Conservation (phyloP, 192 early-diverging fungal genomes). For the Coemansia sp. region DNA sequence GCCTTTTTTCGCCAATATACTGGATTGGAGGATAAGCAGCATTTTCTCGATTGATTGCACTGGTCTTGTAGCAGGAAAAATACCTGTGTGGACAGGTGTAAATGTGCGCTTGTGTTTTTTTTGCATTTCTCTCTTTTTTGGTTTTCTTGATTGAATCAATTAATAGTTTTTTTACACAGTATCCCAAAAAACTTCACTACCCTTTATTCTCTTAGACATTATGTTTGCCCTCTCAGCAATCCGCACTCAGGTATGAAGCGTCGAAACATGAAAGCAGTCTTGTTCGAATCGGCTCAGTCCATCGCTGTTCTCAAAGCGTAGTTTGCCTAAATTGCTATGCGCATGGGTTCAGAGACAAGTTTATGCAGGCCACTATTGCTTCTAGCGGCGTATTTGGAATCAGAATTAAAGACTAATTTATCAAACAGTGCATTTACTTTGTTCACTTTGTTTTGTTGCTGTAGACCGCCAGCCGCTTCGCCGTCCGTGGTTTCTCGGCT, state of each 20-base stretch:
- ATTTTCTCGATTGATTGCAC: not conserved
- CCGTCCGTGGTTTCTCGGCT: conserved; percentile 34
- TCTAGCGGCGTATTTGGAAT: no score
- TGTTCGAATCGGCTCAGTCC: no score
- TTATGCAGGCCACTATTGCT: not conserved
- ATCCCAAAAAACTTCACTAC: conserved; percentile 1
- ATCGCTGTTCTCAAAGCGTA: no score
- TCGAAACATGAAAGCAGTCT: not conserved
- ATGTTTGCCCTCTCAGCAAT: conserved; percentile 44
- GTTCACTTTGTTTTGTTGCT: not conserved
- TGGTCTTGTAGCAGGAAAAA: not conserved
- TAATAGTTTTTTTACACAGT: not conserved
- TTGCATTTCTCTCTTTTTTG: not conserved
- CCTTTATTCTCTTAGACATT: conserved; percentile 2
- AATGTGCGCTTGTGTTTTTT: not conserved
- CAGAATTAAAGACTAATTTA: not conserved
- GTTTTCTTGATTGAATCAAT: not conserved
- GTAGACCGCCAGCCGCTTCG: conserved; percentile 36
- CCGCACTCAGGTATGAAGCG: conserved; percentile 37
- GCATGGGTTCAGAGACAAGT: not conserved
- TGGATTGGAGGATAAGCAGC: not conserved
- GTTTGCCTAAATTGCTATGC: not conserved
- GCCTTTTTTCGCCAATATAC: not conserved
- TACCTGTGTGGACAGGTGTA: not conserved
- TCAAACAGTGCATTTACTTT: not conserved